A percentile compares a stretch with the other conserved stretches of the same genome.
phyloP scores from a whole-genome alignment of 2,329 filamentous ascomycete genomes.

The Davidsoniella australis region DNA sequence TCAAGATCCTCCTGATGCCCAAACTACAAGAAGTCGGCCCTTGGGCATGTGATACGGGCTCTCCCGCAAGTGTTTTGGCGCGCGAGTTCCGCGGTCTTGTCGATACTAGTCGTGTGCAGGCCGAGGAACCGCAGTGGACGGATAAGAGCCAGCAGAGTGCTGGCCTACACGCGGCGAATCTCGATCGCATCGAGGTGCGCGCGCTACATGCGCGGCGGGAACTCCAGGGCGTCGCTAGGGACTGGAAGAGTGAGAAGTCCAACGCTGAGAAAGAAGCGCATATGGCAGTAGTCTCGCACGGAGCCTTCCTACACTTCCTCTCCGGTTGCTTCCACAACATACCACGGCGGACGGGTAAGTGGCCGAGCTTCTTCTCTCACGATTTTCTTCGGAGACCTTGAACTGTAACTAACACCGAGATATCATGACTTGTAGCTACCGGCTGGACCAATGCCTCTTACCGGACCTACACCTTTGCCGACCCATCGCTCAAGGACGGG shows the following conservation, averaged over 20 bases:
- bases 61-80: constrained; percentile 32
- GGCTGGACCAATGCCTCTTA: constrained; percentile 61
- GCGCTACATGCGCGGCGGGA: constrained; percentile 43
- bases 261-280: constrained; percentile 34
- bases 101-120: constrained; percentile 43
- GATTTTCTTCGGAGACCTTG: background rate
- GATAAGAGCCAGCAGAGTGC: constrained; percentile 32
- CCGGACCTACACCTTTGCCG: constrained; percentile 48
- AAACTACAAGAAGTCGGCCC: constrained; percentile 64
- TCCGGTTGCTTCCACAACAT: constrained; percentile 64
- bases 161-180: constrained; percentile 29
- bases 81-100: constrained; percentile 45
- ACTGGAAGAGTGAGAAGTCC: constrained; percentile 23
- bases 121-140: constrained; percentile 43
- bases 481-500: constrained; percentile 30
- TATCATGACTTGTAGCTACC: constrained; percentile 32
- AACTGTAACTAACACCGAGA: background rate
- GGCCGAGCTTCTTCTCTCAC: background rate
- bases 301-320: constrained; percentile 69
- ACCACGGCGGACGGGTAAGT: constrained; percentile 24
- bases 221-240: constrained; percentile 33
- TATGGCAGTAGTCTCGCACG: constrained; percentile 65
- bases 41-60: constrained; percentile 62
- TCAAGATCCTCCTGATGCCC: constrained; percentile 46
- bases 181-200: constrained; percentile 39